Conservation (phyloP, 2,329 filamentous ascomycete species). For the Phaeoacremonium minimum region DNA sequence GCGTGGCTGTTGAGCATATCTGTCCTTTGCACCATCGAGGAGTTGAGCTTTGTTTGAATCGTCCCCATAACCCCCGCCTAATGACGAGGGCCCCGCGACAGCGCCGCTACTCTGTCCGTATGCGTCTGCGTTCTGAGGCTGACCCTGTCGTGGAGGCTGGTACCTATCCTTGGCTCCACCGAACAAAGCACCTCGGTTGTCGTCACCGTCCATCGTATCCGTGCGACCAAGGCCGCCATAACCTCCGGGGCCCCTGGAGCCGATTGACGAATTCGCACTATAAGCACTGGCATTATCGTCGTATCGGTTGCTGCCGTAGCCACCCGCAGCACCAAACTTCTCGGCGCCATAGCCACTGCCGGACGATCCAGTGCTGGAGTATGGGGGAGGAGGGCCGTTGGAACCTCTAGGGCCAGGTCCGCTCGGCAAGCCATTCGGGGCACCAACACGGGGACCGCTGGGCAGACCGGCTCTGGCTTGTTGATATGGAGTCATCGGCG, state of each 20-base stretch:
- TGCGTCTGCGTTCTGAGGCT: conserved; percentile 15
- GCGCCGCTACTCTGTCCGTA: too few relatives aligned
- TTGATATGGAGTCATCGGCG: conserved; percentile 43
- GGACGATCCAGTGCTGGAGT: conserved; percentile 15
- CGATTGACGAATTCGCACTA: conserved; percentile 20
- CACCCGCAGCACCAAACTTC: conserved; percentile 44
- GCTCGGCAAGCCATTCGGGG: conserved; percentile 12
- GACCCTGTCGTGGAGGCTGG: conserved; percentile 8
- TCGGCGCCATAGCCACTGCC: conserved; percentile 47
- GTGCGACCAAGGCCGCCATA: conserved; percentile 60
- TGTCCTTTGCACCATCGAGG: conserved; percentile 42
- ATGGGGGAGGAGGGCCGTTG: conserved; percentile 27
- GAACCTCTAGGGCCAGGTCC: conserved; percentile 22
- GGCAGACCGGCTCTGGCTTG: conserved; percentile 32
- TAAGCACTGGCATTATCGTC: conserved; percentile 28
- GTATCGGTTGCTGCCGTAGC: conserved; percentile 52
- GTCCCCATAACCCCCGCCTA: neutral
- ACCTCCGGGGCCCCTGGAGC: conserved; percentile 46
- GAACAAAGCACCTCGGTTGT: conserved; percentile 61
- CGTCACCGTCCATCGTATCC: conserved; percentile 39
- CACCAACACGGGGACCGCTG: conserved; percentile 17
- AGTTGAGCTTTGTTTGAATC: neutral
- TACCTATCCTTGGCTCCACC: conserved; percentile 22
- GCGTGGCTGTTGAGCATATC: conserved; percentile 33
- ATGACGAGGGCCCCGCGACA: neutral